Percentiles rank a stretch among this genome's conserved stretches.
These are phyloP conservation scores for Austroboletus niveus DNA, from an alignment of 1,284 basidiomycete species.

Conservation along the genomic window DNA sequence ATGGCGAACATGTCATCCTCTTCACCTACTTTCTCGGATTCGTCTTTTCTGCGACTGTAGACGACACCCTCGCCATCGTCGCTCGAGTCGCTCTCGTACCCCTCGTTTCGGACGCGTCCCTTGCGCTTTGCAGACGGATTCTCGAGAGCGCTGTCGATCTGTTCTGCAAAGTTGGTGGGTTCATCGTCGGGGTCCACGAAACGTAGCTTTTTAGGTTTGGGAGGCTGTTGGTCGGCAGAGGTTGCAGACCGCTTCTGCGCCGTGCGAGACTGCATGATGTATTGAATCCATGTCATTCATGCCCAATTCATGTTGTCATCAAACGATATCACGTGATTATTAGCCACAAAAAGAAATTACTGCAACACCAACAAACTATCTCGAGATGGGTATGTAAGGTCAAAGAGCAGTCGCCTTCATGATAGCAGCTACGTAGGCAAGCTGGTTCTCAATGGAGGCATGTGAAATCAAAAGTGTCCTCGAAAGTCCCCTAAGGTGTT, in stretches of 20 bases:
- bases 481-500: slow-evolving; percentile 33
- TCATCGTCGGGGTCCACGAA: slow-evolving; percentile 78
- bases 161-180: slow-evolving; percentile 68
- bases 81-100: slow-evolving; percentile 92
- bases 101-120: slow-evolving; percentile 77
- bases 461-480: slow-evolving; percentile 35
- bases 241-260: slow-evolving; percentile 58
- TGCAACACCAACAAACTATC: no score
- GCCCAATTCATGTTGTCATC: slow-evolving; percentile 18
- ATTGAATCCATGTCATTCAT: slow-evolving; percentile 4
- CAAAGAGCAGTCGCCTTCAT: slow-evolving; percentile 25
- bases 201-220: slow-evolving; percentile 68
- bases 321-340: slow-evolving; percentile 1
- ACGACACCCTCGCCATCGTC: slow-evolving; percentile 92
- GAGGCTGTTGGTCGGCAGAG: slow-evolving; percentile 36
- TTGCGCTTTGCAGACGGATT: slow-evolving; percentile 54
- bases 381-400: not conserved
- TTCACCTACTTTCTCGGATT: slow-evolving; percentile 42
- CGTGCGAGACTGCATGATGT: slow-evolving; percentile 47
- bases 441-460: slow-evolving; percentile 33
- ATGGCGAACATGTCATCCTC: slow-evolving; percentile 90
- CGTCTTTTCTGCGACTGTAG: slow-evolving; percentile 62
- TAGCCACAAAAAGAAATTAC: not conserved
- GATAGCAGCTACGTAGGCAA: slow-evolving; percentile 34
- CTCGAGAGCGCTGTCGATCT: slow-evolving; percentile 73